Base-by-base conservation (phyloP, 768 basidiomycete species). In the Boletus pseudopeckii region DNA sequence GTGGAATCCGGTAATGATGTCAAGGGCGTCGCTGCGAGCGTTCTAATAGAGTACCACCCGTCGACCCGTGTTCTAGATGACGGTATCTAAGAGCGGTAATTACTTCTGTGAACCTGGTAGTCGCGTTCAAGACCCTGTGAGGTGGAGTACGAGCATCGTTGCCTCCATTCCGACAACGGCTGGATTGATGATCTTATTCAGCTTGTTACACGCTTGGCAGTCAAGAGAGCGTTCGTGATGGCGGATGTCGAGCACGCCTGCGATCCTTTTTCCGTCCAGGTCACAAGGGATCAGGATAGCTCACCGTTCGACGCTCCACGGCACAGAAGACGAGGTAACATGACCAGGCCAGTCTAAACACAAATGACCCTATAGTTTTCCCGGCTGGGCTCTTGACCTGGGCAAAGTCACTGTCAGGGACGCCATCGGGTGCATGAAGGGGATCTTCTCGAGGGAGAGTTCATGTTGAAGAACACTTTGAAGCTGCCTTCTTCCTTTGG, bases 401-500 rank as follows among this genome's bases (percentile, higher is more conserved):
- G 4, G 47, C 34, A 46, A 69, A 69, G 10, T 56, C n/a, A n/a
- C n/a, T n/a, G n/a, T n/a, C 54, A 2, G 72, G 68, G 7, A 71
- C 57, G 1, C 53, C 53, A n/a, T 42, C 17, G 4, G 34, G n/a
- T 10, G 17, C 44, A 13, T 49, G 26, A 14, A 36, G 55, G 5
- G 57, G 26, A 44, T 73, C 67, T 17, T 69, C 59, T 18, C 63
- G 64, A 43, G 68, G 60, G 7, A 65, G 51, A 22, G 61, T 9
- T 67, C 2, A 71, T 65, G 34, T 70, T 70, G 56, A 71, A 72
- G 1, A 69, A 61, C 48, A 65, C 67, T 43, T 65, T 59, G 33
- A 72, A 74, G 8, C 52, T 59, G 28, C 70, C 71, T 36, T 61
- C 71, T 36, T 61, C 50, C 10, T 58, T 55, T 1, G 22, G 22